A percentile compares a stretch with the other conserved stretches of the same genome.
Conservation (phyloP, 345 rosid species). For the Syzygium jambos region DNA sequence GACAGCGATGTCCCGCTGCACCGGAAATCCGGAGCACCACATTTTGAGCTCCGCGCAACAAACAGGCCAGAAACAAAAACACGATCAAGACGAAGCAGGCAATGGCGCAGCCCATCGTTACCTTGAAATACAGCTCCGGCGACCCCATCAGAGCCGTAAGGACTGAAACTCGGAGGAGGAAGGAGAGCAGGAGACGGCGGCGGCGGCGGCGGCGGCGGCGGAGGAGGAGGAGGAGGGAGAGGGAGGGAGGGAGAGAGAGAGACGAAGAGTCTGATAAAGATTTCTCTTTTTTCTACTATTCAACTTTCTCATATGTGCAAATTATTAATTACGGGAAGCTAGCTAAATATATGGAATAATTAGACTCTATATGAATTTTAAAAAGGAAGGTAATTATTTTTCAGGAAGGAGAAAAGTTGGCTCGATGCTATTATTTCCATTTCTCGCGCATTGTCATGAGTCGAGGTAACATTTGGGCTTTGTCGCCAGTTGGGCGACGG, state of each 20-base stretch:
- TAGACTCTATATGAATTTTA: neutral
- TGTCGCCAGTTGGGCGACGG: no score
- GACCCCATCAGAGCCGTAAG: neutral
- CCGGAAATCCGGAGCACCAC: neutral
- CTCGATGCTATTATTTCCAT: neutral
- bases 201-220: neutral
- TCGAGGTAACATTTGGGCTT: neutral
- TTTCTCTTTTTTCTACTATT: neutral
- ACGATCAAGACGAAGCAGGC: neutral
- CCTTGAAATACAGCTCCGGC: neutral
- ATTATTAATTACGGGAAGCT: neutral
- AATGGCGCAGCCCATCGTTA: neutral
- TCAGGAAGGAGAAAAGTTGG: neutral
- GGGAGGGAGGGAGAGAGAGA: neutral
- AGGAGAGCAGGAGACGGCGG: neutral
- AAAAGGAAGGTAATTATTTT: neutral
- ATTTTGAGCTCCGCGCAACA: neutral
- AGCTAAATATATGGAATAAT: neutral
- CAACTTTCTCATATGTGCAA: neutral
- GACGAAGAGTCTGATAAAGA: neutral
- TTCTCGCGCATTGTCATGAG: neutral
- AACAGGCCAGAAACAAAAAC: neutral
- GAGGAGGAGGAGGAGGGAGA: neutral
- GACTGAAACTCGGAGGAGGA: neutral
- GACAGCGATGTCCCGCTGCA: constrained; percentile 70